phyloP scores from a whole-genome alignment of 306 rosid genomes.

The Acacia melanoxylon region DNA sequence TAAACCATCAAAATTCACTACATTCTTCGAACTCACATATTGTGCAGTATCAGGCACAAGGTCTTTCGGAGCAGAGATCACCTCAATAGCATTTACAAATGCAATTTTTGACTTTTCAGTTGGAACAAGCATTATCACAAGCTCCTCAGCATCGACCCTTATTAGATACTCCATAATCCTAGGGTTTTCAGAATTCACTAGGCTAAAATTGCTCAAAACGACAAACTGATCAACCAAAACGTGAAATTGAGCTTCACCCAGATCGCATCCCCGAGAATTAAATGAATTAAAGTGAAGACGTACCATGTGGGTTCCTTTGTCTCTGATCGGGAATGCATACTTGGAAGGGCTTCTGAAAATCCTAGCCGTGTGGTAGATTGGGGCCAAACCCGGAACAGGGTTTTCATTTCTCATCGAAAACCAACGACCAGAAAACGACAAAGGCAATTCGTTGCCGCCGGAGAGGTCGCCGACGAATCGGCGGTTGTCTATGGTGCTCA shows the following conservation, averaged over 20 bases:
- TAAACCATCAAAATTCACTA: conserved; percentile 46
- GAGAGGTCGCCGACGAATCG: conserved; percentile 57
- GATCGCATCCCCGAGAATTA: conserved; percentile 43
- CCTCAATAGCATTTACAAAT: conserved; percentile 89
- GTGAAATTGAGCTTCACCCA: conserved; percentile 56
- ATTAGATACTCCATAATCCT: conserved; percentile 59
- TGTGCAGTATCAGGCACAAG: conserved; percentile 66
- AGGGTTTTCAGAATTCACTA: conserved; percentile 32
- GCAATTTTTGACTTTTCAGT: conserved; percentile 49
- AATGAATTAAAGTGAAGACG: conserved; percentile 78
- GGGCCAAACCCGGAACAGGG: conserved; percentile 37
- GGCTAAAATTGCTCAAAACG: conserved; percentile 47
- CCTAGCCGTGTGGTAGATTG: conserved; percentile 68
- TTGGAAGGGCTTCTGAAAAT: conserved; percentile 62
- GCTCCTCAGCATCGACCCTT: conserved; percentile 50
- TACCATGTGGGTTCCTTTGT: conserved; percentile 75
- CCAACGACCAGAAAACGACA: conserved; percentile 34
- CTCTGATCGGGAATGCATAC: conserved; percentile 58
- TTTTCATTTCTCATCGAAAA: conserved; percentile 43
- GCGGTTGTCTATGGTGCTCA: conserved; percentile 56
- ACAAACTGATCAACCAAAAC: conserved; percentile 64
- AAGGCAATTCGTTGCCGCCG: conserved; percentile 5
- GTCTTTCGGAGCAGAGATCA: conserved; percentile 87
- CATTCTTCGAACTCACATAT: conserved; percentile 33
- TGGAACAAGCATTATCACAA: conserved; percentile 66